Percentiles rank a stretch among this genome's conserved stretches.
Conservation (phyloP, 2,329 filamentous ascomycete species). For the Volutella citrinella region DNA sequence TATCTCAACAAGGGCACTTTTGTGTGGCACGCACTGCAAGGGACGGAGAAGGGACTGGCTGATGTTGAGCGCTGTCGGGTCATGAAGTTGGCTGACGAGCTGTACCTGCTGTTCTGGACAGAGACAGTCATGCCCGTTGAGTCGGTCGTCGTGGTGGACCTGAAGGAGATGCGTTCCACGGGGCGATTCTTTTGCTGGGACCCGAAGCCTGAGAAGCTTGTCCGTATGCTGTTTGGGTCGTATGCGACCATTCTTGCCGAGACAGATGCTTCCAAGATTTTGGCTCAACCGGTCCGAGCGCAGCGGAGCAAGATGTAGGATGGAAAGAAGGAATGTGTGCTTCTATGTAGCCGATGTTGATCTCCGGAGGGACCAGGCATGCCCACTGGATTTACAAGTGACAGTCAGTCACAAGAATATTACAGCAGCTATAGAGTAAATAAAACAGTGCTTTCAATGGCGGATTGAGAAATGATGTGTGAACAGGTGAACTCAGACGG, state of each 20-base stretch:
- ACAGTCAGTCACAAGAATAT: no score
- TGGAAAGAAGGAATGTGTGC: no score
- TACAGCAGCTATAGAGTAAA: no score
- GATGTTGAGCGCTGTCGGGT: conserved; percentile 12
- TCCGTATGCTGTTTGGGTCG: conserved; percentile 12
- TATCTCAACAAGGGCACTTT: conserved; percentile 15
- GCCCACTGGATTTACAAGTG: no score
- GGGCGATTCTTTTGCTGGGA: conserved; percentile 15
- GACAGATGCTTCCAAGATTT: no score
- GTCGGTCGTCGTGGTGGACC: conserved; percentile 9
- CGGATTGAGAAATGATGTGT: no score
- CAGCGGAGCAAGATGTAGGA: no score
- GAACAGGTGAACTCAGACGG: no score
- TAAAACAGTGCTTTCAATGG: no score
- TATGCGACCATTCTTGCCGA: conserved; percentile 10
- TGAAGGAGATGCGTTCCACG: conserved; percentile 13
- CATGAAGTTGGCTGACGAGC: conserved; percentile 8
- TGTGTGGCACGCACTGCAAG: conserved; percentile 12
- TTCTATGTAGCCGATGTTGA: no score
- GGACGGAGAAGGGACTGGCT: conserved; percentile 12
- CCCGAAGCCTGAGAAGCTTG: conserved; percentile 10
- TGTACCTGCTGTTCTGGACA: conserved; percentile 16
- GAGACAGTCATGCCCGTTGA: conserved; percentile 16
- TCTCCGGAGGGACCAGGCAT: no score
- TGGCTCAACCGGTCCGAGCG: no score